phyloP scores from a whole-genome alignment of 441 rosid species.

The Gossypium gossypioides region DNA sequence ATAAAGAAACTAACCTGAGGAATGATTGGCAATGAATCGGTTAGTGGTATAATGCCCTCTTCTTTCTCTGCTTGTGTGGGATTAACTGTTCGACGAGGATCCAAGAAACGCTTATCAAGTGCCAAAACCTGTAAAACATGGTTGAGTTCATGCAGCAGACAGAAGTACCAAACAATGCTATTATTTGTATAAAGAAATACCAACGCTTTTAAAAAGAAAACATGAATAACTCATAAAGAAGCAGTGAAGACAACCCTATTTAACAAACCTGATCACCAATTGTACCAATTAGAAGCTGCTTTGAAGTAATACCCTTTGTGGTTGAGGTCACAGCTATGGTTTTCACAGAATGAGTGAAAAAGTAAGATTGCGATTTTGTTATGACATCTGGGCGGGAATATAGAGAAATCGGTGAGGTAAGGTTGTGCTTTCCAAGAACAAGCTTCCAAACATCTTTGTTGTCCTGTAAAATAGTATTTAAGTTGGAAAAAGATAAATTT shows the following conservation, averaged over 20 bases:
- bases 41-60: conserved; percentile 90
- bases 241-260: background rate
- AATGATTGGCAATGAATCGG: conserved; percentile 81
- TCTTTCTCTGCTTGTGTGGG: conserved; percentile 97
- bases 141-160: conserved; percentile 5
- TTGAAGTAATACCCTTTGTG: conserved; percentile 93
- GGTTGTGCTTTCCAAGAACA: conserved; percentile 91
- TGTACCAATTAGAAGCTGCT: conserved; percentile 97
- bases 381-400: conserved; percentile 80
- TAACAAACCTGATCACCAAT: conserved; percentile 70
- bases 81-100: conserved; percentile 82
- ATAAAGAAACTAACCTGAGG: conserved; percentile 56
- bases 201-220: background rate
- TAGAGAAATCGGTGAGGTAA: conserved; percentile 65
- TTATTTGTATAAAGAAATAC: background rate
- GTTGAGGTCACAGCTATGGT: conserved; percentile 82
- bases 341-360: conserved; percentile 81
- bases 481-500: conserved; percentile 16
- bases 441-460: conserved; percentile 93
- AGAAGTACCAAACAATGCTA: background rate
- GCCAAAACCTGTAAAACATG: conserved; percentile 64
- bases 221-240: background rate
- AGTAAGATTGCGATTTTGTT: conserved; percentile 87
- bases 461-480: conserved; percentile 45
- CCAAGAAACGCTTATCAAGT: conserved; percentile 90